Percentiles rank a stretch among this genome's conserved stretches.
These are phyloP conservation scores for Botrytis cinerea DNA, from an alignment of 2,329 filamentous ascomycete species.

Conservation along the genomic window DNA sequence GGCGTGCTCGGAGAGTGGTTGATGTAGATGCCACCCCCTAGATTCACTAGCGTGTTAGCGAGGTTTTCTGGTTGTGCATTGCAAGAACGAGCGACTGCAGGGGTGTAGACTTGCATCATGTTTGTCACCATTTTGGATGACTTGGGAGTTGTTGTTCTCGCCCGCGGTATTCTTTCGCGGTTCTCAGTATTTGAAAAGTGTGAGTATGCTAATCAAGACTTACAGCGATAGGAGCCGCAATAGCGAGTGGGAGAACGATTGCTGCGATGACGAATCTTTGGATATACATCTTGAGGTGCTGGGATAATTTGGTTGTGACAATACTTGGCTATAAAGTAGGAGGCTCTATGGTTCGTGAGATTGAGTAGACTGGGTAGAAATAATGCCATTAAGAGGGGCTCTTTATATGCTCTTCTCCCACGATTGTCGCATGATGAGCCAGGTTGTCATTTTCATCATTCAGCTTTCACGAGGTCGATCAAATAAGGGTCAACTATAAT, in stretches of 20 bases:
- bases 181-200: background rate
- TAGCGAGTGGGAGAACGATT: background rate
- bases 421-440: background rate
- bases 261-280: background rate
- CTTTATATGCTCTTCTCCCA: background rate
- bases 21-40: background rate
- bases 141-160: background rate
- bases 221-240: background rate
- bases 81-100: background rate
- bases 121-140: background rate
- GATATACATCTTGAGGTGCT: background rate
- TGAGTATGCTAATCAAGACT: too few species aligned
- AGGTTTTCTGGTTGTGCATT: too few species aligned
- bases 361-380: too few species aligned
- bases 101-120: background rate
- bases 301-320: background rate
- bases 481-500: background rate
- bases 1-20: background rate
- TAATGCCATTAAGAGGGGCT: background rate
- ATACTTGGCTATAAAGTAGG: background rate
- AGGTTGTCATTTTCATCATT: background rate
- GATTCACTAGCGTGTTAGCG: background rate
- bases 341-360: background rate
- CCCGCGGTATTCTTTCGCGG: background rate
- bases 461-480: conserved; percentile 6